Evolutionary conservation across 1,139 yeast species (phyloP).

Genomic region (Diutina catenulata): DNA sequence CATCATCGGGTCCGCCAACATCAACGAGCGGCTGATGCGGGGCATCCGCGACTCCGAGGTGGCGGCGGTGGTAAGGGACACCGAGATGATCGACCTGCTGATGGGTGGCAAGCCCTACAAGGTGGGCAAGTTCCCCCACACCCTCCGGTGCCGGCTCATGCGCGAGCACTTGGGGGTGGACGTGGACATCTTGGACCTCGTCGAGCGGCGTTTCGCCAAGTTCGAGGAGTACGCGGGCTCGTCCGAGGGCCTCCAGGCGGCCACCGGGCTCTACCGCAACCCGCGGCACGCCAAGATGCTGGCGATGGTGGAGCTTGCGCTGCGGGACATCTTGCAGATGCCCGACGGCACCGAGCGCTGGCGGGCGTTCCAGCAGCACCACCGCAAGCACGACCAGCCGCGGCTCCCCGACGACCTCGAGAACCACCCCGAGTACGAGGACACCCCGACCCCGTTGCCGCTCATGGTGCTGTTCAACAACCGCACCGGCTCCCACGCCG

Average conservation of each 20-base stretch:
- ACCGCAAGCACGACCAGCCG: not conserved
- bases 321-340: conserved; percentile 49
- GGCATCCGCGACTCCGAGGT: conserved; percentile 92
- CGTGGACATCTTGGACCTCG: conserved; percentile 75
- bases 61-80: conserved; percentile 79
- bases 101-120: conserved; percentile 77
- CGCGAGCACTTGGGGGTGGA: conserved; percentile 93
- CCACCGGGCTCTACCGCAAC: conserved; percentile 27
- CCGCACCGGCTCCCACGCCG: conserved; percentile 65
- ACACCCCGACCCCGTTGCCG: conserved; percentile 21
- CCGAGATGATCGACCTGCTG: conserved; percentile 55
- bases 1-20: conserved; percentile 92
- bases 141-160: conserved; percentile 83
- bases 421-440: conserved; percentile 11
- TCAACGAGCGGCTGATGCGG: conserved; percentile 90
- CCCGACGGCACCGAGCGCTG: conserved; percentile 36
- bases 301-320: conserved; percentile 64
- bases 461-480: conserved; percentile 68
- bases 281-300: conserved; percentile 27
- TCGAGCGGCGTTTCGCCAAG: conserved; percentile 61
- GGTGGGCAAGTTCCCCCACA: conserved; percentile 85
- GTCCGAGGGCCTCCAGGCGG: conserved; percentile 28
- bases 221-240: conserved; percentile 46
- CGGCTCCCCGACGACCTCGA: conserved; percentile 16
- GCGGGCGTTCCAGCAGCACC: conserved; percentile 18